phyloP scores from a whole-genome alignment of 768 basidiomycete species.

The Postia placenta region DNA sequence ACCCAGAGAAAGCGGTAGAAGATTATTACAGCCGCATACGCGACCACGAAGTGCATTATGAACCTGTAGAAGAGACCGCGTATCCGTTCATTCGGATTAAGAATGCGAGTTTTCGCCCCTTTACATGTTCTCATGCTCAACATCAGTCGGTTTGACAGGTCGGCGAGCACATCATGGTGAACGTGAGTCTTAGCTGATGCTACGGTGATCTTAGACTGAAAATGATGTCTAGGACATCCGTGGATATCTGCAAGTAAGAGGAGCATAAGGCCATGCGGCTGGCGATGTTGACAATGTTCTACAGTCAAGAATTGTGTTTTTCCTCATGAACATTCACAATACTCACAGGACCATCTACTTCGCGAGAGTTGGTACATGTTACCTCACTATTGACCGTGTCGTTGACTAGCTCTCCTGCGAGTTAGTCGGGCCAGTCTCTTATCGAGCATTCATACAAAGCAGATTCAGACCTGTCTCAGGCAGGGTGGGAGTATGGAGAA shows the following conservation, averaged over 20 bases:
- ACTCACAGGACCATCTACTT: slow-evolving; percentile 92
- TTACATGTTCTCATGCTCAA: slow-evolving; percentile 1
- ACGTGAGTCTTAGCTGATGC: slow-evolving; percentile 42
- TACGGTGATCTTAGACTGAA: slow-evolving; percentile 1
- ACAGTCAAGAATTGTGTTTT: slow-evolving; percentile 94
- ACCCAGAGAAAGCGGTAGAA: slow-evolving; percentile 84
- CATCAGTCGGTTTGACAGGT: slow-evolving; percentile 60
- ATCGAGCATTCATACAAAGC: slow-evolving; percentile 99
- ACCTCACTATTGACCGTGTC: not conserved
- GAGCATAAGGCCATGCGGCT: not conserved
- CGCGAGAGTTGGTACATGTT: slow-evolving; percentile 61
- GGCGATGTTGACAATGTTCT: not conserved
- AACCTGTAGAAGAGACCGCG: slow-evolving; percentile 84
- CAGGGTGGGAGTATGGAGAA: slow-evolving; percentile 94
- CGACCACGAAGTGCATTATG: slow-evolving; percentile 83
- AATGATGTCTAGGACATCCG: slow-evolving; percentile 78
- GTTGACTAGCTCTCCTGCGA: slow-evolving; percentile 1
- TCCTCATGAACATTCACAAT: slow-evolving; percentile 99
- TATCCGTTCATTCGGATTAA: slow-evolving; percentile 94
- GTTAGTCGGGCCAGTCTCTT: slow-evolving; percentile 92
- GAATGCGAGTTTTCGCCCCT: slow-evolving; percentile 50
- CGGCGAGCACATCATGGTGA: slow-evolving; percentile 93
- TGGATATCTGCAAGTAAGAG: slow-evolving; percentile 75
- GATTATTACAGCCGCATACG: slow-evolving; percentile 90
- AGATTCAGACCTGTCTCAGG: slow-evolving; percentile 92